phyloP scores from a whole-genome alignment of 2,329 filamentous ascomycete genomes.

The Zopfia rhizophila region DNA sequence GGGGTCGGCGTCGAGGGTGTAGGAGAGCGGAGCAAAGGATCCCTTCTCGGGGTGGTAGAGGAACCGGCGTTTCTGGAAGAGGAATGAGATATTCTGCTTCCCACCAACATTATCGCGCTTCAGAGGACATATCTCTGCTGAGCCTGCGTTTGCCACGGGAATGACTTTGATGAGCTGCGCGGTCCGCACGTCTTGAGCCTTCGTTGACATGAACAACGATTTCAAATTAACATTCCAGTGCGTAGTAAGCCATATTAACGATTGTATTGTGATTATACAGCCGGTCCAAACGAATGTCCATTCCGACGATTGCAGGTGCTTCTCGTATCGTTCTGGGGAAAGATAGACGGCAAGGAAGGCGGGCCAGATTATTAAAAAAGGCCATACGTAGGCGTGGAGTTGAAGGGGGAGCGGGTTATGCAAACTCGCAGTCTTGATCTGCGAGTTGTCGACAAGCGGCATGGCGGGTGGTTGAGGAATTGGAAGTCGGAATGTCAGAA shows the following conservation, averaged over 20 bases:
- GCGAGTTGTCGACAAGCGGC: slow-evolving; percentile 87
- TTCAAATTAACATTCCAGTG: slow-evolving; percentile 95
- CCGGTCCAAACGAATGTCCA: slow-evolving; percentile 98
- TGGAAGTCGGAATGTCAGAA: slow-evolving; percentile 5
- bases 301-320: slow-evolving; percentile 91
- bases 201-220: slow-evolving; percentile 81
- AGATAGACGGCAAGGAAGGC: slow-evolving; percentile 90
- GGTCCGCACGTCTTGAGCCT: slow-evolving; percentile 74
- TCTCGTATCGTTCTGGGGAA: slow-evolving; percentile 83
- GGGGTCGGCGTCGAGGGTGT: slow-evolving; percentile 84
- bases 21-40: slow-evolving; percentile 83
- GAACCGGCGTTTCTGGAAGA: slow-evolving; percentile 98
- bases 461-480: slow-evolving; percentile 32
- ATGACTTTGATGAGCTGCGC: slow-evolving; percentile 93
- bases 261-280: slow-evolving; percentile 86
- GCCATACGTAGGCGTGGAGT: slow-evolving; percentile 91
- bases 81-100: slow-evolving; percentile 83
- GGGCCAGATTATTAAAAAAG: slow-evolving; percentile 92
- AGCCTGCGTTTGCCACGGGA: slow-evolving; percentile 87
- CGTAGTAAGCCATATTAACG: slow-evolving; percentile 92
- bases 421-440: slow-evolving; percentile 88
- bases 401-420: slow-evolving; percentile 85
- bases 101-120: slow-evolving; percentile 79
- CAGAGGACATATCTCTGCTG: slow-evolving; percentile 86
- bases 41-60: slow-evolving; percentile 78